Conservation (phyloP, 176 grass and related monocot species). For the Aegilops sharonensis region DNA sequence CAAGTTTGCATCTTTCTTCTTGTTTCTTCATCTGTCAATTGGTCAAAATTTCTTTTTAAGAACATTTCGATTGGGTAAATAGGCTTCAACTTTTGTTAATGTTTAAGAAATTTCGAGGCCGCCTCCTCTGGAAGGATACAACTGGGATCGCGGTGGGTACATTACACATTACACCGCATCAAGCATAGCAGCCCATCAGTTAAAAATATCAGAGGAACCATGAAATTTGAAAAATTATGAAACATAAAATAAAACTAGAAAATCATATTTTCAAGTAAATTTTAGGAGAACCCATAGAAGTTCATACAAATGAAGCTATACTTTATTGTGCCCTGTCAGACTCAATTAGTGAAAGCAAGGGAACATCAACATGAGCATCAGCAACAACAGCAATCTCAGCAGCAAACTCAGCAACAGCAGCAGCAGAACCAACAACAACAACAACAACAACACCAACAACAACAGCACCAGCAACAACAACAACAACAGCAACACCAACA, state of each 20-base stretch:
- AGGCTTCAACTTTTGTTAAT: not conserved
- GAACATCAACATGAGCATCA: conserved; percentile 24
- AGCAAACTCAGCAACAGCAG: not conserved
- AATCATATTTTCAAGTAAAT: not conserved
- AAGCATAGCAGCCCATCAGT: not conserved
- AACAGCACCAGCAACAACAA: not conserved
- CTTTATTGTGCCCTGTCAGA: conserved; percentile 8
- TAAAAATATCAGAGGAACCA: not conserved
- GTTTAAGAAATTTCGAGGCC: not conserved
- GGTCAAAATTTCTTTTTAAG: not conserved
- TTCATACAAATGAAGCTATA: conserved; percentile 10
- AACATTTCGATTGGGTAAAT: not conserved
- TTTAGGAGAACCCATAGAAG: not conserved
- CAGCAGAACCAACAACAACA: not conserved
- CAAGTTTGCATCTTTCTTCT: not conserved
- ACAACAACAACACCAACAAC: too few species aligned
- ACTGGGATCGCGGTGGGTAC: not conserved
- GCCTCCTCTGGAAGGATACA: not conserved
- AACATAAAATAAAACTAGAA: not conserved
- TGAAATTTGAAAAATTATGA: not conserved
- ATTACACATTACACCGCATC: not conserved
- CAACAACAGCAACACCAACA: not conserved
- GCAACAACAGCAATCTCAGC: not conserved
- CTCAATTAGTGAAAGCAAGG: conserved; percentile 25
- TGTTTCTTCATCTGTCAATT: not conserved